Percentiles rank a stretch among this genome's conserved stretches.
phyloP scores from a whole-genome alignment of 495 filamentous ascomycete species.

The Neurospora pannonica region DNA sequence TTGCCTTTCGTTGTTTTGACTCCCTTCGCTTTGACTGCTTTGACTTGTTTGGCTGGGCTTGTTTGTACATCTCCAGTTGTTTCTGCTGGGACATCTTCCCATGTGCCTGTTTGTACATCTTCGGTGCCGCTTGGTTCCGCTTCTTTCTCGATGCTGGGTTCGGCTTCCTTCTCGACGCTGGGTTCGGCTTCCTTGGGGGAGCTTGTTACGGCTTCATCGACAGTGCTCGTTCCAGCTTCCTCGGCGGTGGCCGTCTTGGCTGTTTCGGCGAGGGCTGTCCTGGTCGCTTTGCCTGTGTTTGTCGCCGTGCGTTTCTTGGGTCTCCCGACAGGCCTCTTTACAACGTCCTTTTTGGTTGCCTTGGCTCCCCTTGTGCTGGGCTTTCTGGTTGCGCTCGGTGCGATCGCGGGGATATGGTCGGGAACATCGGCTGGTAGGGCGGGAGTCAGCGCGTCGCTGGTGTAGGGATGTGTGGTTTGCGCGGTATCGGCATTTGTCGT shows the following conservation, averaged over 20 bases:
- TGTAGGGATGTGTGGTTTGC: background rate
- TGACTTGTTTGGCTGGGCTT: background rate
- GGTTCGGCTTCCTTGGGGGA: background rate
- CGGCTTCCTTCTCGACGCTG: background rate
- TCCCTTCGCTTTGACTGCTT: background rate
- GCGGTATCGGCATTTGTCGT: background rate
- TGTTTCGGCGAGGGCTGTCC: background rate
- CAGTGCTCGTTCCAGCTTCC: background rate
- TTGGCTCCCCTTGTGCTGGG: background rate
- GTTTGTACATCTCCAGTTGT: background rate
- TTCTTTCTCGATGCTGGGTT: background rate
- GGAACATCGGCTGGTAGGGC: background rate
- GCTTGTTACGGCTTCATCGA: background rate
- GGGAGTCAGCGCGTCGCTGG: background rate
- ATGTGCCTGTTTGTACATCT: background rate
- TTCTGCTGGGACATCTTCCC: background rate
- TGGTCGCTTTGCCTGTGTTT: background rate
- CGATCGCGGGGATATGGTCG: background rate
- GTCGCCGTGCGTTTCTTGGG: background rate
- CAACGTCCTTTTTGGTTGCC: background rate
- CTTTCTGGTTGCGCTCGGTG: background rate
- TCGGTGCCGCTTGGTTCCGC: background rate
- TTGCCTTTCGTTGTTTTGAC: background rate
- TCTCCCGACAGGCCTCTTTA: background rate
- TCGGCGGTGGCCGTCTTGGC: background rate